Evolutionary conservation across 2,329 filamentous ascomycete species (phyloP).

Genomic region (Onygenales sp.): DNA sequence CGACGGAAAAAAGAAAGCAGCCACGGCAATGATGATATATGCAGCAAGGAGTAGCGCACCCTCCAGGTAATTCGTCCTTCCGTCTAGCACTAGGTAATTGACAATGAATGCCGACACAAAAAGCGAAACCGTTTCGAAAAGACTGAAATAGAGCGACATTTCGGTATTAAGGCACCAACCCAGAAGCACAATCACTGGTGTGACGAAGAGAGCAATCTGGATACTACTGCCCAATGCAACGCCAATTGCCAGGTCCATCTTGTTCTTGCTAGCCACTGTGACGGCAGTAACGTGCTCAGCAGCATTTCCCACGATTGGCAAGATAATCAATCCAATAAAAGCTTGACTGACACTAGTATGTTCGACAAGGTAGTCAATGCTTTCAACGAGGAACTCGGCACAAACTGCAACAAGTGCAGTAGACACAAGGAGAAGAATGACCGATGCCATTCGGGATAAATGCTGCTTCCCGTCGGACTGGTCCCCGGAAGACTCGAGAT

Average conservation of each 20-base stretch:
- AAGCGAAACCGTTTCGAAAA: conserved; percentile 80
- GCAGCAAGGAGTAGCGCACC: conserved; percentile 55
- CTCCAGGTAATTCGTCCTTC: conserved; percentile 78
- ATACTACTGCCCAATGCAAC: conserved; percentile 63
- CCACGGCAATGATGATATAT: conserved; percentile 58
- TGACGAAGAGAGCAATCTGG: conserved; percentile 62
- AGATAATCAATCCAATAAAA: conserved; percentile 62
- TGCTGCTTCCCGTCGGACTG: conserved; percentile 18
- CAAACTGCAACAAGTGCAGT: conserved; percentile 59
- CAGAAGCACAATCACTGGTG: conserved; percentile 59
- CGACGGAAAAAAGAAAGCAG: conserved; percentile 58
- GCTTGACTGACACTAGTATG: conserved; percentile 50
- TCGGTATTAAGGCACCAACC: conserved; percentile 60
- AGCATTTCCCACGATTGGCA: conserved; percentile 65
- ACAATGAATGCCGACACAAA: conserved; percentile 79
- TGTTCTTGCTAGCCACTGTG: conserved; percentile 62
- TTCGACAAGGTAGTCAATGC: conserved; percentile 55
- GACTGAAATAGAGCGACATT: conserved; percentile 77
- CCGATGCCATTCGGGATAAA: conserved; percentile 36
- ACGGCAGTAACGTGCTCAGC: conserved; percentile 65
- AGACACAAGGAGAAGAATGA: conserved; percentile 54
- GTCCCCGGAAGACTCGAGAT: conserved; percentile 31
- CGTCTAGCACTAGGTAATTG: conserved; percentile 79
- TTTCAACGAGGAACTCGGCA: conserved; percentile 61
- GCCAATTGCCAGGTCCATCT: conserved; percentile 66